Conservation (phyloP, 345 rosid species). For the Viola odorata region DNA sequence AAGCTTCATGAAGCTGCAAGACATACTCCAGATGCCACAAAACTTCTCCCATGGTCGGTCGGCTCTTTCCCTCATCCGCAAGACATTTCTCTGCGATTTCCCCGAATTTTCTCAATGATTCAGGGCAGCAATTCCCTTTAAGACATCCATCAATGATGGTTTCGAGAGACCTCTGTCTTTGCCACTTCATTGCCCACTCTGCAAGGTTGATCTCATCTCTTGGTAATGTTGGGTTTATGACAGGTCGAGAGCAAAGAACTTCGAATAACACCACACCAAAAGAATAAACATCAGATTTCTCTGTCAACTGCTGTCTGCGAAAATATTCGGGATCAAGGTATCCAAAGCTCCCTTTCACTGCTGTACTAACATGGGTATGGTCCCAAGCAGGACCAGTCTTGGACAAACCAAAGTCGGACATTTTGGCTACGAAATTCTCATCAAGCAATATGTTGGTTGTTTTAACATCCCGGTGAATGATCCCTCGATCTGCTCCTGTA, state of each 20-base stretch:
- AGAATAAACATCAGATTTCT: constrained; percentile 91
- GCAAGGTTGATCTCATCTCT: constrained; percentile 93
- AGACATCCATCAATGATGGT: constrained; percentile 60
- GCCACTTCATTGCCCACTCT: constrained; percentile 90
- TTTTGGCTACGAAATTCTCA: constrained; percentile 69
- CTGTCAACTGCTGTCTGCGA: constrained; percentile 73
- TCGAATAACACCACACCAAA: constrained; percentile 82
- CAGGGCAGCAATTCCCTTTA: constrained; percentile 42
- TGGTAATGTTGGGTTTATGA: constrained; percentile 81
- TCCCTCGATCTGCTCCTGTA: constrained; percentile 80
- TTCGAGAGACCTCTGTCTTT: constrained; percentile 55
- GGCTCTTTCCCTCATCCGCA: constrained; percentile 71
- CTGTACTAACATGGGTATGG: constrained; percentile 88
- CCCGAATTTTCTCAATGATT: constrained; percentile 71
- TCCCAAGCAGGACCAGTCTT: constrained; percentile 85
- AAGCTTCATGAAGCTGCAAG: constrained; percentile 78
- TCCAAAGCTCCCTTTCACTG: constrained; percentile 91
- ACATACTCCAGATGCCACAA: constrained; percentile 85
- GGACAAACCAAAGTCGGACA: constrained; percentile 90
- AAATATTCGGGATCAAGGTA: constrained; percentile 91
- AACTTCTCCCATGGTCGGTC: constrained; percentile 89
- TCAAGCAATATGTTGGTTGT: constrained; percentile 82
- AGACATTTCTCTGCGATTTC: constrained; percentile 93
- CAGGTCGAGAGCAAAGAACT: constrained; percentile 81
- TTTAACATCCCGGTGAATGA: constrained; percentile 87